Conservation (phyloP, 305 asterid genomes). For the Solanum hybrid region DNA sequence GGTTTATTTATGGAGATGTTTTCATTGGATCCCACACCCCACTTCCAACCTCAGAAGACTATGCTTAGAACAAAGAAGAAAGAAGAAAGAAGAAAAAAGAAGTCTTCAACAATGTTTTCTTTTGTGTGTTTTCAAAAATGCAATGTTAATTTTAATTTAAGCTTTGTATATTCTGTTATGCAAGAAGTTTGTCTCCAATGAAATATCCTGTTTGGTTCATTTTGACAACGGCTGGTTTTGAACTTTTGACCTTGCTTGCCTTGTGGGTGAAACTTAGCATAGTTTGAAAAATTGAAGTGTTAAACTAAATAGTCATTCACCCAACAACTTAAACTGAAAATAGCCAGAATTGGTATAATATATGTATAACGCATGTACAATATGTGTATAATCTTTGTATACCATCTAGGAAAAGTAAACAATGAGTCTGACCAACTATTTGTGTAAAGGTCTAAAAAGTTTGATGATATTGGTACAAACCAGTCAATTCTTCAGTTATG, state of each 20-base stretch:
- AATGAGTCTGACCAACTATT: not conserved
- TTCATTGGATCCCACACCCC: conserved; percentile 35
- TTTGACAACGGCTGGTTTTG: not conserved
- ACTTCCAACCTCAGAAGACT: conserved; percentile 36
- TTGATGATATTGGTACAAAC: not conserved
- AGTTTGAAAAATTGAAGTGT: not conserved
- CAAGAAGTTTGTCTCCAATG: conserved; percentile 8
- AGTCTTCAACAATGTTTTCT: not conserved
- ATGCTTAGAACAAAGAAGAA: conserved; percentile 16
- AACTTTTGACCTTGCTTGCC: not conserved
- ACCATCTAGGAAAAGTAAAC: not conserved
- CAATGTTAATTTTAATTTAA: conserved; percentile 1
- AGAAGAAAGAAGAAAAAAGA: not conserved
- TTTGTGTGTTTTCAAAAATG: not conserved
- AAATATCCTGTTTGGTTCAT: not conserved
- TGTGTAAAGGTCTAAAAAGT: not conserved
- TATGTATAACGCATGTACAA: not conserved
- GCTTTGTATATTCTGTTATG: conserved; percentile 8
- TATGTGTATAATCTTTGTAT: not conserved
- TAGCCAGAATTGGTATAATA: not conserved
- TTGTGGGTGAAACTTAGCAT: fast-evolving
- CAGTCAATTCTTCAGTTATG: not conserved
- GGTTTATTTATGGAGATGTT: conserved; percentile 47
- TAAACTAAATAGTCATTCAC: not conserved
- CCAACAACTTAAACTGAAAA: not conserved